These are phyloP conservation scores for Vanrija pseudolonga DNA, from an alignment of 1,284 basidiomycete genomes.

Conservation along the genomic window DNA sequence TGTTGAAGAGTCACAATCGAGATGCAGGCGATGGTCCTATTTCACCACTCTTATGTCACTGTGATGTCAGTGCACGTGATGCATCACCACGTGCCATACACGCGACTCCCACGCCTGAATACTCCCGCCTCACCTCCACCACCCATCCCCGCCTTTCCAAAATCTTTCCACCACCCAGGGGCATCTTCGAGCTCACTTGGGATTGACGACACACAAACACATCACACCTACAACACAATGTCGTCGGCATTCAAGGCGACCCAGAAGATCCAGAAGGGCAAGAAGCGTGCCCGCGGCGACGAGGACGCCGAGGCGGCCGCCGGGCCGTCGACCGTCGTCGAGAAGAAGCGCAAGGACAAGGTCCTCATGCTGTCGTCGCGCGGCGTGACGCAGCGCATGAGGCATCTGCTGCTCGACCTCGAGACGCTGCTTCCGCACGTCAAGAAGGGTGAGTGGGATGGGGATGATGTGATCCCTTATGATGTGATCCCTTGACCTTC, in stretches of 20 bases:
- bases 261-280: conserved; percentile 10
- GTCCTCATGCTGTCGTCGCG: conserved; percentile 90
- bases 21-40: no score
- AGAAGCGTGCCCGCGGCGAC: conserved; percentile 12
- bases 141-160: background rate
- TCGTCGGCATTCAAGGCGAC: conserved; percentile 18
- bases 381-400: conserved; percentile 93
- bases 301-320: conserved; percentile 4
- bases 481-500: background rate
- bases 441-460: conserved; percentile 74
- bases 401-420: conserved; percentile 94
- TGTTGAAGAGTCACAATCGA: no score
- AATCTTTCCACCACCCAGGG: background rate
- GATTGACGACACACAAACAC: background rate
- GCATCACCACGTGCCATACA: no score
- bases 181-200: background rate
- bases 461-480: background rate
- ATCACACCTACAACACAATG: conserved; percentile 6
- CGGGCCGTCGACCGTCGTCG: conserved; percentile 4
- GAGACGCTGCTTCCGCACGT: conserved; percentile 87
- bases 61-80: no score
- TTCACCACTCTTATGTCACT: no score
- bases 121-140: background rate
- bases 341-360: conserved; percentile 55
- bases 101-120: no score